A percentile compares a stretch with the other conserved stretches of the same genome.
Evolutionary conservation across 1,284 basidiomycete genomes (phyloP).

Genomic region (Fomes fomentarius): DNA sequence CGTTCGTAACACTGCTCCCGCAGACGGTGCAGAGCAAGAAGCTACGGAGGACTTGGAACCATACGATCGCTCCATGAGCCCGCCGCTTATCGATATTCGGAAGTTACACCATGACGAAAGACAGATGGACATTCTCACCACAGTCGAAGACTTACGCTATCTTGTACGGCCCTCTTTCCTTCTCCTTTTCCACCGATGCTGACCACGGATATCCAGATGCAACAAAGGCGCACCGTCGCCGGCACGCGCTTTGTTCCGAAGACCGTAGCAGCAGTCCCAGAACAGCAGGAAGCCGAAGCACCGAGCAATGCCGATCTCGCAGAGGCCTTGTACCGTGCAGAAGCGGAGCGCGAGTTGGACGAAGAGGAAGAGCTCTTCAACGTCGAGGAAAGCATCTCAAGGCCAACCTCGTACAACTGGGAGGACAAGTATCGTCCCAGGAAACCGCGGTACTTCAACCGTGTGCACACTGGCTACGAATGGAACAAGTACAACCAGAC

Average conservation of each 20-base stretch:
- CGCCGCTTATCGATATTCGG: conserved; percentile 69
- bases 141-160: conserved; percentile 63
- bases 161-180: conserved; percentile 54
- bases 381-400: conserved; percentile 83
- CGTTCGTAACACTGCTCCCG: conserved; percentile 33
- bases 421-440: conserved; percentile 99
- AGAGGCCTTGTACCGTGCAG: conserved; percentile 84
- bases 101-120: conserved; percentile 77
- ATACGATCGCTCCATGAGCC: conserved; percentile 87
- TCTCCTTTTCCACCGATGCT: conserved; percentile 8
- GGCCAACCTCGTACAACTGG: conserved; percentile 91
- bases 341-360: conserved; percentile 90
- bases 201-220: conserved; percentile 51
- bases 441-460: conserved; percentile 98
- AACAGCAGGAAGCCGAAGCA: conserved; percentile 51
- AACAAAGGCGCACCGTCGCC: conserved; percentile 77
- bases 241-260: conserved; percentile 87
- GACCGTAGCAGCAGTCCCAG: conserved; percentile 51
- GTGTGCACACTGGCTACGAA: conserved; percentile 99
- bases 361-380: conserved; percentile 96
- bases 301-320: conserved; percentile 78
- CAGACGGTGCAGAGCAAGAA: conserved; percentile 45
- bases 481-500: conserved; percentile 99
- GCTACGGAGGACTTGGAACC: conserved; percentile 68
- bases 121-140: conserved; percentile 75